Evolutionary conservation across 345 rosid species (phyloP), one percentile per base, ranked within the genome.

Genomic region (Combretum micranthum): DNA sequence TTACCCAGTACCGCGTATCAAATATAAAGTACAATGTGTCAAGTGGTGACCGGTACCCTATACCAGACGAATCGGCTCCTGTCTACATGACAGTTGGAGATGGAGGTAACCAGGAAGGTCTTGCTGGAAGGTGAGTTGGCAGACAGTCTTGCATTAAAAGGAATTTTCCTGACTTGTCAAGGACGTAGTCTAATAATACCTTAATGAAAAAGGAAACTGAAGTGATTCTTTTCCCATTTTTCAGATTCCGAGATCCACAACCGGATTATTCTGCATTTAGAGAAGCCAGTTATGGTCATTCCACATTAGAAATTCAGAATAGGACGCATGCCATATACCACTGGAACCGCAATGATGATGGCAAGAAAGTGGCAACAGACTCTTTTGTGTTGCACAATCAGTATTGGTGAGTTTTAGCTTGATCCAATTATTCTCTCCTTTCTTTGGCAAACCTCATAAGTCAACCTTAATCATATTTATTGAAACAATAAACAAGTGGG

Each of bases 71-170:
- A 62, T 89, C 83, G 42, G 96, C 96, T 51, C 97, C 99, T 1
- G 77, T 93, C 58, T 87, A 93, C 75, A 76, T 87, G 15, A 93
- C 90, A 10, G 90, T 90, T 53, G 96, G 99, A 60, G 97, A 92
- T 60, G 96, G 98, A 22, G 98, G 98, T 67, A 92, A 92, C 70
- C 90, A 83, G 75, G 96, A 81, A 78, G 97, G 96, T 68, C 83
- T 92, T 47, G 93, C 94, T 3, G 76, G 64, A 73, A 79, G 74
- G 98, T 88, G 55, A 83, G 79, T 32, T 39, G 39, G 15, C 21
- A 2, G 22, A 21, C 14, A 49, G 5, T 6, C 39, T 18, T 32
- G 39, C 22, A 19, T 42, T 25, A 12, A 15, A 19, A 32, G 6
- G 6, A 32, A 32, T 7, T 32, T 9, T 32, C 39, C 6, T 32